Base-by-base conservation (phyloP, 306 rosid species). In the Fagus sylvatica region DNA sequence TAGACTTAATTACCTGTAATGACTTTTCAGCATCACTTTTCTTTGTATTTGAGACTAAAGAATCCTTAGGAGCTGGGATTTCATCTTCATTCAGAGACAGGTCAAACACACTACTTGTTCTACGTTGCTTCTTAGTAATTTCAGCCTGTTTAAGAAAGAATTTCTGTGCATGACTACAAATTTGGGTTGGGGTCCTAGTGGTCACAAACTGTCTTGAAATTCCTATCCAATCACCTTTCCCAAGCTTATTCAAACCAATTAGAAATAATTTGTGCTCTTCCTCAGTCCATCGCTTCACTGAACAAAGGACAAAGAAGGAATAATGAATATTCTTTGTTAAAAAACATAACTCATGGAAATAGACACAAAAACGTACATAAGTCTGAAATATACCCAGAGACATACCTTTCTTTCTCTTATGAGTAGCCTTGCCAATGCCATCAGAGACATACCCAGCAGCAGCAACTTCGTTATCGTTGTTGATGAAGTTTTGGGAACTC, bases 151-250 rank as follows among this genome's bases (percentile, higher is more conserved):
- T 80, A 17, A 86, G 80, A 74, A 86, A 90, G 46, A 84, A 88
- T 54, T 91, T 91, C 51, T 89, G 96, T 1, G 96, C 96, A 78
- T 91, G 96, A n/a, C 91, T 91, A 0, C 93, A 93, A 53, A 91
- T 90, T 40, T 91, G 96, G 0, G 90, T 84, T 7, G 93, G 84
- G 17, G 89, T 82, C 66, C 89, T 87, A 2, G 89, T 85, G 0
- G 69, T 81, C 65, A 91, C 93, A 79, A 53, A 89, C 0, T 80
- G 64, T 39, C 59, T 89, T 5, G 96, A 80, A 36, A 91, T 91
- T 17, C 86, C 91, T 69, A 85, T 87, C 96, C 96, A 91, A 75
- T 81, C 89, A 1, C 96, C 93, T 78, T 85, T 91, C 17, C 96
- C 93, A 3, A 75, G 71, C 7, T 76, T 54, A 62, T 72, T 82